Evolutionary conservation across 441 rosid genomes (phyloP), one percentile per base, ranked within the genome.

Genomic region (Erodium texanum): DNA sequence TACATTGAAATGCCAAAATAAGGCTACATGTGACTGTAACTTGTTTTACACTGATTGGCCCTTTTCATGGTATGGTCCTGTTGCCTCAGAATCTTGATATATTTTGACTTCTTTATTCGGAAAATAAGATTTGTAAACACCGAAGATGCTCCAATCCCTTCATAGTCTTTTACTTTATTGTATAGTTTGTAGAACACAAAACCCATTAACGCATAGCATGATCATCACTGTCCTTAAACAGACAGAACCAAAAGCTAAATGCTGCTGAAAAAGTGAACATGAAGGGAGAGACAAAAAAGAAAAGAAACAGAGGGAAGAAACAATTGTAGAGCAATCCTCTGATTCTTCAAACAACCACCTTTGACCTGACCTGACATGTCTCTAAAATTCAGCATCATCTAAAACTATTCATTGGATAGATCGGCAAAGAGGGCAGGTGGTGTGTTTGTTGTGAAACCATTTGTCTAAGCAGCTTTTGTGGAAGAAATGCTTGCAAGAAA

Each of bases 401-500:
- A 11, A 3, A 16, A n/a, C 18, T 45, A 48, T 10, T 77, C 95
- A 0, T 82, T 88, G 93, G 86, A 79, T 66, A 24, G 94, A 93
- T 64, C 95, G 80, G 80, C 95, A 89, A 9, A 90, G 82, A 69
- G 98, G 98, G 66, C 97, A 93, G 7, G 89, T 82, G 24, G 56
- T 75, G 34, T 81, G 89, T 20, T 77, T 73, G 74, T 82, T 87
- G 56, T 79, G 75, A 75, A 93, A 80, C 97, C 96, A 93, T 67
- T 83, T 91, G 70, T 88, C 85, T 50, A 93, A 64, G 64, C 97
- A 93, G 64, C 75, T 71, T 75, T 72, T 81, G 82, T 90, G 96
- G 75, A 89, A 89, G 84, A 83, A 86, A 84, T 93, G 98, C 80
- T 77, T 83, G 84, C 98, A 93, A 58, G 84, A 78, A 74, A 93